phyloP scores from a whole-genome alignment of 164 flowering plant genomes.

The Macadamia tetraphylla region DNA sequence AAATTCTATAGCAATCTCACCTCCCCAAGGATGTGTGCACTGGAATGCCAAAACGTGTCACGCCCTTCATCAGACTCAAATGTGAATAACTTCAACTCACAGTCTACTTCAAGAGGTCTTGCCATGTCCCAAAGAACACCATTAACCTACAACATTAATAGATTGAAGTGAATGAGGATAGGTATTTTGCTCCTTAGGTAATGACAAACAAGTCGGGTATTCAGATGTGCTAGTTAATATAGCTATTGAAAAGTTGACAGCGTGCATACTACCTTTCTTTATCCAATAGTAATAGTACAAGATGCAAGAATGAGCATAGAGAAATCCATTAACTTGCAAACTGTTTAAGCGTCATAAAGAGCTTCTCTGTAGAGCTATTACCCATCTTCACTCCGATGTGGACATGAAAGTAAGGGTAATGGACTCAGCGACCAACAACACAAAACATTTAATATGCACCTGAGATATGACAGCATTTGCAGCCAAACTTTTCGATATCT shows the following conservation, averaged over 20 bases:
- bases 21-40: slow-evolving; percentile 97
- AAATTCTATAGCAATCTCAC: slow-evolving; percentile 20
- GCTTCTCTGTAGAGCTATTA: too few species aligned
- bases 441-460: slow-evolving; percentile 13
- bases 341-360: too few species aligned
- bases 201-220: neutral
- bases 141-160: slow-evolving; percentile 31
- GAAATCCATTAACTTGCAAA: too few species aligned
- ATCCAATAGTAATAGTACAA: too few species aligned
- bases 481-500: slow-evolving; percentile 67
- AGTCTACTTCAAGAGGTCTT: slow-evolving; percentile 81
- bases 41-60: slow-evolving; percentile 97
- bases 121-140: slow-evolving; percentile 92
- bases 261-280: too few species aligned
- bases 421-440: too few species aligned
- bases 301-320: too few species aligned
- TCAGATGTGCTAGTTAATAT: neutral
- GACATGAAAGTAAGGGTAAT: too few species aligned
- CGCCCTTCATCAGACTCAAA: slow-evolving; percentile 84
- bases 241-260: too few species aligned
- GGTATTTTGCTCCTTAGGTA: neutral
- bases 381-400: too few species aligned
- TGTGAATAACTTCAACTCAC: slow-evolving; percentile 61
- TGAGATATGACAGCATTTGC: slow-evolving; percentile 62
- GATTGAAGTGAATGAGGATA: neutral